Conservation (phyloP, 1,284 basidiomycete species). For the Sanguinoderma infundibulare region DNA sequence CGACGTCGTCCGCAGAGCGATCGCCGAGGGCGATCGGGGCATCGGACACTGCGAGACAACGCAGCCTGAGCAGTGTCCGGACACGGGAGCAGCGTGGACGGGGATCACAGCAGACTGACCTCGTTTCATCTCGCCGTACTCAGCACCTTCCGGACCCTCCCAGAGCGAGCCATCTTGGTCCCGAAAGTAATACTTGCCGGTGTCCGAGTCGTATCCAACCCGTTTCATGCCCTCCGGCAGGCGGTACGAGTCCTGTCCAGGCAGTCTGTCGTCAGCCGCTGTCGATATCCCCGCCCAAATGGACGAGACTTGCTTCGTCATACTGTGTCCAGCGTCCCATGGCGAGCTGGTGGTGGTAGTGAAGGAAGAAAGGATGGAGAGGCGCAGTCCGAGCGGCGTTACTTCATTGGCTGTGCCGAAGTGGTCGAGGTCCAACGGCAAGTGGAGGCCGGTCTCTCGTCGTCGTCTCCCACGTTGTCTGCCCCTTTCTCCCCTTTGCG, state of each 20-base stretch:
- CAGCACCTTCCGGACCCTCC: conserved; percentile 41
- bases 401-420: neutral
- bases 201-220: conserved; percentile 48
- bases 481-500: neutral
- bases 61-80: conserved; percentile 8
- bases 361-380: conserved; percentile 12
- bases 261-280: neutral
- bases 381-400: conserved; percentile 1
- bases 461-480: conserved; percentile 1
- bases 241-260: conserved; percentile 42
- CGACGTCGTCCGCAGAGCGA: conserved; percentile 24
- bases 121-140: conserved; percentile 40
- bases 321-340: conserved; percentile 49
- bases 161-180: conserved; percentile 39
- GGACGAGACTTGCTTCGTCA: conserved; percentile 38
- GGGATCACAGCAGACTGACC: conserved; percentile 32
- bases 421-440: neutral
- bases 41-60: conserved; percentile 25
- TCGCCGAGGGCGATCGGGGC: conserved; percentile 25
- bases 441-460: neutral
- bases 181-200: conserved; percentile 42
- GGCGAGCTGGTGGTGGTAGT: conserved; percentile 18
- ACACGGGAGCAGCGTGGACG: conserved; percentile 3
- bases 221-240: conserved; percentile 47
- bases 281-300: conserved; percentile 2